phyloP scores from a whole-genome alignment of 169 alveolate genomes.

The Plasmodium gonderi region DNA sequence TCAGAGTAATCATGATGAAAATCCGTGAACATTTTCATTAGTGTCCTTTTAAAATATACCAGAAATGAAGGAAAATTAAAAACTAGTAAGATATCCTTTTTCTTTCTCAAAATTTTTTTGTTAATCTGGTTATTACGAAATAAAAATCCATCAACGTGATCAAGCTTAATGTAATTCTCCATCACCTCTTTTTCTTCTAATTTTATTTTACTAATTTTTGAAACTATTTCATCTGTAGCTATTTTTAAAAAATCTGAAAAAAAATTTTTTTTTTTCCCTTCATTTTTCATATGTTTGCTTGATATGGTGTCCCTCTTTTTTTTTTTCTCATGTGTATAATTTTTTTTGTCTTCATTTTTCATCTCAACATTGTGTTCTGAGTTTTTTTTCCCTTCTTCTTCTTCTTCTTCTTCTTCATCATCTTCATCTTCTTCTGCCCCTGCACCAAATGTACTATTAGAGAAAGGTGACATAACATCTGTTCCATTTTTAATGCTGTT shows the following conservation, averaged over 20 bases:
- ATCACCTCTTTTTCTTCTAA: constrained; percentile 48
- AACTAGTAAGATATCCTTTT: constrained; percentile 7
- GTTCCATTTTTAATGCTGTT: background rate
- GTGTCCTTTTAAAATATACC: constrained; percentile 12
- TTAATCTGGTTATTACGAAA: constrained; percentile 51
- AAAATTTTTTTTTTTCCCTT: constrained; percentile 18
- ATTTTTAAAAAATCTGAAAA: constrained; percentile 57
- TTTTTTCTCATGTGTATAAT: background rate
- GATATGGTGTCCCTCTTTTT: background rate
- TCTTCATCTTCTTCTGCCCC: background rate
- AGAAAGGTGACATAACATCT: background rate
- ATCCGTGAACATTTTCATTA: constrained; percentile 36
- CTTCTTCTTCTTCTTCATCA: background rate
- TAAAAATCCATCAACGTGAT: constrained; percentile 48
- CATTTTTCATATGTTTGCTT: background rate
- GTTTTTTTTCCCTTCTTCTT: background rate
- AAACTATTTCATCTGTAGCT: constrained; percentile 67
- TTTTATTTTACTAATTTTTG: constrained; percentile 69
- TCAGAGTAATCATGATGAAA: constrained; percentile 41
- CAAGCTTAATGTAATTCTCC: constrained; percentile 16
- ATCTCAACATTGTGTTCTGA: no score
- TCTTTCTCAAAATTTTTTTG: constrained; percentile 54
- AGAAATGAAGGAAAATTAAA: constrained; percentile 40
- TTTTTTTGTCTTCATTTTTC: background rate
- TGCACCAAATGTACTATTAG: background rate